These are phyloP conservation scores for Pyrus betulifolia DNA, from an alignment of 306 rosid genomes.

Conservation along the genomic window DNA sequence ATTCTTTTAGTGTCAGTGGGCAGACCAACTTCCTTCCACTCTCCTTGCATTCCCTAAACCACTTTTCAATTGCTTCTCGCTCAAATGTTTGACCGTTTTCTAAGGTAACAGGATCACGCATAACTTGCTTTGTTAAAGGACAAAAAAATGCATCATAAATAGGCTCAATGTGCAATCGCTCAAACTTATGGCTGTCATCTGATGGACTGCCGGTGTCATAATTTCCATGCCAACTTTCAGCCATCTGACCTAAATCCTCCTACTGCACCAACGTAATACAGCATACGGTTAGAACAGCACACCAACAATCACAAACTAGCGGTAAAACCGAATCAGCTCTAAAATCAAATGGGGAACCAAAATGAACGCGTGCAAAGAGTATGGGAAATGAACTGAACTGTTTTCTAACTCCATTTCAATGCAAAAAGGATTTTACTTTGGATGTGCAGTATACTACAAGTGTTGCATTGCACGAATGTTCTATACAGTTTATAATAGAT, in stretches of 20 bases:
- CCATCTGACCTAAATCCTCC: conserved; percentile 46
- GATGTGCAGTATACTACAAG: not conserved
- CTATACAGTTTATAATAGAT: not conserved
- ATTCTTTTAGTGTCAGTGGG: conserved; percentile 67
- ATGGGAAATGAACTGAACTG: not conserved
- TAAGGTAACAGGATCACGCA: conserved; percentile 85
- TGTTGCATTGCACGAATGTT: not conserved
- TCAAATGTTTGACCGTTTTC: conserved; percentile 93
- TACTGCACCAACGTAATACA: conserved; percentile 24
- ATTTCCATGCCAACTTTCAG: conserved; percentile 81
- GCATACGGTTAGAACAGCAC: not conserved
- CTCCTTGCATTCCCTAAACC: conserved; percentile 92
- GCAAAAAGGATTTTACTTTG: not conserved
- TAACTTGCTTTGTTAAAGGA: conserved; percentile 87
- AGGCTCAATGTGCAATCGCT: conserved; percentile 76
- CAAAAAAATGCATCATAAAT: conserved; percentile 86
- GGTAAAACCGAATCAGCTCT: not conserved
- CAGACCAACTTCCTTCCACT: conserved; percentile 74
- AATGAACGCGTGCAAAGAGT: not conserved
- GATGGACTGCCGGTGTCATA: conserved; percentile 79
- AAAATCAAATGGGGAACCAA: not conserved
- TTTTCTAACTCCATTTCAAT: not conserved
- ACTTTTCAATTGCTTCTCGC: conserved; percentile 85
- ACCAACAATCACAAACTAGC: not conserved
- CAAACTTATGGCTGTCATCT: conserved; percentile 69